These are phyloP conservation scores for Sordariomycetes sp. DNA, from an alignment of 2,329 filamentous ascomycete species.

Conservation along the genomic window DNA sequence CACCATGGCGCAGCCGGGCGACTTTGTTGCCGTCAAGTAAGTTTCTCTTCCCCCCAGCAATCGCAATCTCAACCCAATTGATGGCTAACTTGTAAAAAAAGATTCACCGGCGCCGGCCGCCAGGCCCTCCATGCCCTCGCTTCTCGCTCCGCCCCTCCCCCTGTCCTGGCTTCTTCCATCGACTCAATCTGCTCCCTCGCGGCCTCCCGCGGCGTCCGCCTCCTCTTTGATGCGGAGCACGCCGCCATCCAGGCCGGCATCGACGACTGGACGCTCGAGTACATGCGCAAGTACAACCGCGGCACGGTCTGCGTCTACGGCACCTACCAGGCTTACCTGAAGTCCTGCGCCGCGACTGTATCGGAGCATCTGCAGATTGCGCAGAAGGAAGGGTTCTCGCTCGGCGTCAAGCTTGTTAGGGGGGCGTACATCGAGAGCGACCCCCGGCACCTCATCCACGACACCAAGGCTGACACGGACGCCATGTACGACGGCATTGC, in stretches of 20 bases:
- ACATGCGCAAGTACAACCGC: slow-evolving; percentile 66
- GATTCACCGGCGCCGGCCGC: slow-evolving; percentile 71
- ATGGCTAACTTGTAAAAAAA: slow-evolving; percentile 11
- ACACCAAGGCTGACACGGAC: slow-evolving; percentile 60
- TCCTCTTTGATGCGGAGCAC: slow-evolving; percentile 83
- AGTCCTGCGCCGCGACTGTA: slow-evolving; percentile 43
- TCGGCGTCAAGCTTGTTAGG: slow-evolving; percentile 64
- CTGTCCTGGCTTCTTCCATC: slow-evolving; percentile 55
- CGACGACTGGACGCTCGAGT: slow-evolving; percentile 65
- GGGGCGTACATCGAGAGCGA: slow-evolving; percentile 63
- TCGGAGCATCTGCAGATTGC: slow-evolving; percentile 46
- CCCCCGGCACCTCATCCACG: slow-evolving; percentile 55
- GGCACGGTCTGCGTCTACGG: slow-evolving; percentile 62
- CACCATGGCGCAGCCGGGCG: slow-evolving; percentile 45
- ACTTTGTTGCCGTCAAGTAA: slow-evolving; percentile 54
- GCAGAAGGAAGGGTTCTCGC: slow-evolving; percentile 43
- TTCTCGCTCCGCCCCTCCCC: slow-evolving; percentile 46
- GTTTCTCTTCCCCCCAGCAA: no score
- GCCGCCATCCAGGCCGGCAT: slow-evolving; percentile 66
- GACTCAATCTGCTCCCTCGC: slow-evolving; percentile 64
- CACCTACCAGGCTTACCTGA: slow-evolving; percentile 69
- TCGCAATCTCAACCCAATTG: no score
- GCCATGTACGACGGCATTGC: slow-evolving; percentile 59
- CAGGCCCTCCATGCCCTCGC: slow-evolving; percentile 56
- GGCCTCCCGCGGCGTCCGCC: slow-evolving; percentile 50